Conservation (phyloP, 2,329 filamentous ascomycete species). For the Chaetomium olivaceum region DNA sequence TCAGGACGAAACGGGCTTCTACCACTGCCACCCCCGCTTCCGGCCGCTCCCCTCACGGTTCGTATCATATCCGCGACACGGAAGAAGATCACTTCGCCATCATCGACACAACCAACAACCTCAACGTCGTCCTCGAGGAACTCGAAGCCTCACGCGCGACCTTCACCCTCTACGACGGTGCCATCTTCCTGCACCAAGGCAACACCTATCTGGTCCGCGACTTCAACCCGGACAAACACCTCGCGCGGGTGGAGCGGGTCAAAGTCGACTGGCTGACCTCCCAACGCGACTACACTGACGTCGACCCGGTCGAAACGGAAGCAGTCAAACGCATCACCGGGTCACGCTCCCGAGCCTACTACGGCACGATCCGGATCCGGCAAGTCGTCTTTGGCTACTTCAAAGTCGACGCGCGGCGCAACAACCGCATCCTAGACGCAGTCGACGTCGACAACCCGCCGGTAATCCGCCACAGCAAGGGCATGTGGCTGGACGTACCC, state of each 20-base stretch:
- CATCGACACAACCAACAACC: constrained; percentile 79
- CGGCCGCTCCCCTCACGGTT: constrained; percentile 79
- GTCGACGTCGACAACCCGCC: constrained; percentile 92
- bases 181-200: constrained; percentile 97
- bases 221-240: constrained; percentile 74
- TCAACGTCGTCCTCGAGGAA: constrained; percentile 87
- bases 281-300: constrained; percentile 90
- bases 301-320: constrained; percentile 91
- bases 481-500: constrained; percentile 95
- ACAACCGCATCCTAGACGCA: constrained; percentile 80
- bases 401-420: constrained; percentile 77
- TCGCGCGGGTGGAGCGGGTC: constrained; percentile 85
- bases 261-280: constrained; percentile 93
- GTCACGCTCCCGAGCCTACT: constrained; percentile 72
- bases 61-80: constrained; percentile 85
- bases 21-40: constrained; percentile 86
- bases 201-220: constrained; percentile 88
- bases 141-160: constrained; percentile 94
- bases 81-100: constrained; percentile 91
- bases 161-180: constrained; percentile 95
- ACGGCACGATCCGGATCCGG: constrained; percentile 80
- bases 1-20: constrained; percentile 76
- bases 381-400: constrained; percentile 95
- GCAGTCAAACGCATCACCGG: constrained; percentile 70
- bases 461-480: constrained; percentile 79